Conservation (phyloP, 2,329 filamentous ascomycete species). For the Pseudogymnoascus sp. region DNA sequence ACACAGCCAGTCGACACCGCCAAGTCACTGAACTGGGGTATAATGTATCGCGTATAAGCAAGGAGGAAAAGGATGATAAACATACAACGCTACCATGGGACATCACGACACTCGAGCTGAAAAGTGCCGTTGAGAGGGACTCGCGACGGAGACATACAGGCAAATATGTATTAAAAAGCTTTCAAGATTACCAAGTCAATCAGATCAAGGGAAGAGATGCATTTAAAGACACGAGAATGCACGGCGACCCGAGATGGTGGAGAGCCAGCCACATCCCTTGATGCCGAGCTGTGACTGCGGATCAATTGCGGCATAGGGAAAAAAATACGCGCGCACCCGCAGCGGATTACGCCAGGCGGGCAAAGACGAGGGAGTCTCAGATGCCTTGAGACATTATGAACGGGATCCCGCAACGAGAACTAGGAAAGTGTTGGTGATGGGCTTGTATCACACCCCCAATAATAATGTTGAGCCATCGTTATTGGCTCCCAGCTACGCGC, state of each 20-base stretch:
- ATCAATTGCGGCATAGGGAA: background rate
- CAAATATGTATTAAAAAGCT: background rate
- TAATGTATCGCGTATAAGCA: background rate
- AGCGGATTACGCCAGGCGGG: background rate
- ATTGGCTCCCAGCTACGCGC: background rate
- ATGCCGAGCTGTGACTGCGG: background rate
- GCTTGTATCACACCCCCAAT: background rate
- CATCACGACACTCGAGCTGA: background rate
- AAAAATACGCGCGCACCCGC: background rate
- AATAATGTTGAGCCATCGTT: background rate
- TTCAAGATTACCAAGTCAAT: background rate
- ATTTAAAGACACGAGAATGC: conserved; percentile 2
- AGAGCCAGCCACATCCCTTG: background rate
- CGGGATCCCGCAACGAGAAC: background rate
- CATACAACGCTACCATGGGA: background rate
- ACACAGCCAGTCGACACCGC: background rate
- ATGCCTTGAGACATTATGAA: background rate
- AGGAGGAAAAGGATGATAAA: background rate
- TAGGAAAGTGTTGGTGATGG: background rate
- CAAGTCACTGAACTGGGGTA: background rate
- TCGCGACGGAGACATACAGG: conserved; percentile 3
- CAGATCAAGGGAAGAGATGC: background rate
- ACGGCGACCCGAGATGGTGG: background rate
- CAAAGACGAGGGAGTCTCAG: background rate
- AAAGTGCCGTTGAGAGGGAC: background rate